Conservation (phyloP, 495 filamentous ascomycete genomes). For the Penicillium longicatenatum region DNA sequence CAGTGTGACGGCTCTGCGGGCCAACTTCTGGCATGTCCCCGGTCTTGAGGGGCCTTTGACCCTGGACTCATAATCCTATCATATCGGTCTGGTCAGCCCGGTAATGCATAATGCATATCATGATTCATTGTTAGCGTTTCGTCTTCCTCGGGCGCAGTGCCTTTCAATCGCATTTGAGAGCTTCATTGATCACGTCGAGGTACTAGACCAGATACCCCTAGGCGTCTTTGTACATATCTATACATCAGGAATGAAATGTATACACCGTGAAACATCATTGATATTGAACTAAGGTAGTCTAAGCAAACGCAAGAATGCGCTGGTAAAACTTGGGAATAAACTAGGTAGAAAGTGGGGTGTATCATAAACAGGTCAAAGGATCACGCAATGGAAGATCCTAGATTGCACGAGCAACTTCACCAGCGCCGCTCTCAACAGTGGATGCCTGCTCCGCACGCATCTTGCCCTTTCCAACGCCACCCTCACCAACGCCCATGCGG, state of each 20-base stretch:
- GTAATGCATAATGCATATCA: slow-evolving; percentile 19
- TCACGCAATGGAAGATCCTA: slow-evolving; percentile 19
- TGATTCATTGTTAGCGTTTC: slow-evolving; percentile 16
- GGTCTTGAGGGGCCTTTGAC: slow-evolving; percentile 68
- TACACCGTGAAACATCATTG: slow-evolving; percentile 14
- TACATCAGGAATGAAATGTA: slow-evolving; percentile 1
- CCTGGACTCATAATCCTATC: slow-evolving; percentile 38
- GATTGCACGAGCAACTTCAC: slow-evolving; percentile 79
- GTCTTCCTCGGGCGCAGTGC: slow-evolving; percentile 16
- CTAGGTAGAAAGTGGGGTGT: slow-evolving; percentile 18
- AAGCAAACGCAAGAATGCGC: not conserved
- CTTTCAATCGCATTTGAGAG: slow-evolving; percentile 18
- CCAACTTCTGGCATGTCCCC: slow-evolving; percentile 88
- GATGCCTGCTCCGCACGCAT: slow-evolving; percentile 77
- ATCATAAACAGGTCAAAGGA: slow-evolving; percentile 22
- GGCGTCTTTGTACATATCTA: slow-evolving; percentile 18
- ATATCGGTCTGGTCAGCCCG: not conserved
- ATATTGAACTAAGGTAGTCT: slow-evolving; percentile 3
- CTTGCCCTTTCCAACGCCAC: slow-evolving; percentile 66
- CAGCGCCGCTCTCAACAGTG: slow-evolving; percentile 69
- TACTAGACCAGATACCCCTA: not conserved
- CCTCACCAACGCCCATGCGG: slow-evolving; percentile 92
- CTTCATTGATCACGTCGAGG: slow-evolving; percentile 3
- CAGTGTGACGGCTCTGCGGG: slow-evolving; percentile 86
- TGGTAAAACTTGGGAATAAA: not conserved